A percentile compares a stretch with the other conserved stretches of the same genome.
phyloP scores from a whole-genome alignment of 306 rosid genomes.

The Spatholobus suberectus region DNA sequence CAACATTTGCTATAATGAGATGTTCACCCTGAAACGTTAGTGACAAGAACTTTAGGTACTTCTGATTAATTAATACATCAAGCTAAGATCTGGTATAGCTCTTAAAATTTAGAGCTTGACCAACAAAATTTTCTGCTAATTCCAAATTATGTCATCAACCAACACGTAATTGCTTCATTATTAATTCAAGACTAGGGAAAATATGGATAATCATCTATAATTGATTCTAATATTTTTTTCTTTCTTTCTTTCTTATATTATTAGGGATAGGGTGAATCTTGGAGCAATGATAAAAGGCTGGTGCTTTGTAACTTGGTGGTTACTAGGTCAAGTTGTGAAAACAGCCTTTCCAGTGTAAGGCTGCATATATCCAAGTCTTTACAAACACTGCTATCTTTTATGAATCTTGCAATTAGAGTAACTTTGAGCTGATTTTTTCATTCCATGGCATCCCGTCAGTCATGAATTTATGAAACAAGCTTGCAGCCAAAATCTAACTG shows the following conservation, averaged over 20 bases:
- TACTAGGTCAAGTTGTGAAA: too few species aligned
- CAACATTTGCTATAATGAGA: constrained; percentile 63
- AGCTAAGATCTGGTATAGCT: not conserved
- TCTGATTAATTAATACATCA: constrained; percentile 16
- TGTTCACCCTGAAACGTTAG: constrained; percentile 57
- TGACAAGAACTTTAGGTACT: constrained; percentile 21
- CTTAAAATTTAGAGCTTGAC: not conserved
- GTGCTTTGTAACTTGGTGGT: too few species aligned
- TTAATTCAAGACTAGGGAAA: not conserved
- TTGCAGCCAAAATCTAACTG: not conserved
- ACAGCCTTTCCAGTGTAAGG: not conserved
- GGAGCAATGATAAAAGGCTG: not conserved
- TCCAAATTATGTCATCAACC: not conserved
- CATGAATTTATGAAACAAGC: not conserved
- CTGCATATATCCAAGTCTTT: not conserved
- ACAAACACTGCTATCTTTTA: not conserved
- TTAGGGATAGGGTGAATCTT: not conserved
- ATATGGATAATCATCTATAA: not conserved
- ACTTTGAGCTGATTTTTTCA: not conserved
- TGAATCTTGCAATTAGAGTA: not conserved
- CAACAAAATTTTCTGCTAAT: not conserved
- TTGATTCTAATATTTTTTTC: not conserved
- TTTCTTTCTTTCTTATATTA: not conserved
- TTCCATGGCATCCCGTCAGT: not conserved
- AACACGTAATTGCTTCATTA: not conserved